Evolutionary conservation across 2,329 filamentous ascomycete genomes (phyloP).

Genomic region (Penicillium thymicola): DNA sequence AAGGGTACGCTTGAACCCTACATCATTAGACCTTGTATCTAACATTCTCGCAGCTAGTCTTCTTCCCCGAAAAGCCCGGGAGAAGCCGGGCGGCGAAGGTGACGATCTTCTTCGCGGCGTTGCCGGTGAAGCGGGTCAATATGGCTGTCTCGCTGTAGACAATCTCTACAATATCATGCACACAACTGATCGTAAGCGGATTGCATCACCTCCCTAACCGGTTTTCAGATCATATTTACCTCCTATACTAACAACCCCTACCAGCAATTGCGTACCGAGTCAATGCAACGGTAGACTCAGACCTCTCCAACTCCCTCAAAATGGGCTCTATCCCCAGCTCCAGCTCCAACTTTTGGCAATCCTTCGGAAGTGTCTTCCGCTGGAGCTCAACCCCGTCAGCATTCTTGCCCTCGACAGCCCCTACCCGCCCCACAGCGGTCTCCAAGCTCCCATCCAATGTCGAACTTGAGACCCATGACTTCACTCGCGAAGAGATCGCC

Average conservation of each 20-base stretch:
- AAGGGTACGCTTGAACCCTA: constrained; percentile 39
- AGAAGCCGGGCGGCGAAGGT: constrained; percentile 70
- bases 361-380: constrained; percentile 61
- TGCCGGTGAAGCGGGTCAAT: constrained; percentile 73
- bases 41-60: constrained; percentile 51
- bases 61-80: constrained; percentile 69
- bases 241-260: constrained; percentile 49
- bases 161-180: constrained; percentile 95
- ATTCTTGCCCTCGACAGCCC: constrained; percentile 64
- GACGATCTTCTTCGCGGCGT: constrained; percentile 61
- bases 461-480: constrained; percentile 95
- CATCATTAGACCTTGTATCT: constrained; percentile 19
- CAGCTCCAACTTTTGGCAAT: constrained; percentile 62
- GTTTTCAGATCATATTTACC: neutral
- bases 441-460: constrained; percentile 65
- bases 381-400: constrained; percentile 46
- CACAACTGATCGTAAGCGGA: constrained; percentile 56
- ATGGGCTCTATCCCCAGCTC: constrained; percentile 75
- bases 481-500: constrained; percentile 84
- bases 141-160: constrained; percentile 89
- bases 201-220: neutral
- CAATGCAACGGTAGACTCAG: constrained; percentile 82
- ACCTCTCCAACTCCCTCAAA: constrained; percentile 73
- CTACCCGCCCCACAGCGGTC: constrained; percentile 55
- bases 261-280: constrained; percentile 80